Evolutionary conservation across 1,284 basidiomycete genomes (phyloP), one percentile per base, ranked within the genome.

Genomic region (Pterulicium gracile): DNA sequence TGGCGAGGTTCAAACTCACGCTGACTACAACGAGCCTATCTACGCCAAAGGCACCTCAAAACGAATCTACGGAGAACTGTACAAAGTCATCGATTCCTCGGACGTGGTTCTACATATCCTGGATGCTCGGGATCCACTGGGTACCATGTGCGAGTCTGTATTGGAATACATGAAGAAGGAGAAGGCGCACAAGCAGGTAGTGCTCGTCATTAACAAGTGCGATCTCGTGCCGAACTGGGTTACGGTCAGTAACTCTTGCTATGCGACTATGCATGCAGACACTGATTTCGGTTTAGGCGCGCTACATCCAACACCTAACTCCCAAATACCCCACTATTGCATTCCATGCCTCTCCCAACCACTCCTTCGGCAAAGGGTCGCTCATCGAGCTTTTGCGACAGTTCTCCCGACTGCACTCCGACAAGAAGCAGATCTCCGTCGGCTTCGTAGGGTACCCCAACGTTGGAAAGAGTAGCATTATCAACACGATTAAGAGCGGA

Each of bases 371-470:
- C 53, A 98, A 98, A 68, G 96, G 95, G 23, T 92, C 94, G 23
- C 81, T 99, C 51, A 98, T 98, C 58, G 93, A 97, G 65, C 79
- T 98, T 27, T 76, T 99, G 39, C 83, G 96, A 24, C 95, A 98
- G 62, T 99, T 98, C 66, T 90, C 92, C 7, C 89, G 91, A 52
- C 78, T 98, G 27, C 95, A 98, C 67, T 91, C 92, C 12, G 96
- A 98, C 73, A 97, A 96, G 74, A 98, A 98, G 69, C 95, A 98
- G 66, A 98, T 99, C 60, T 95, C 91, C 24, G 92, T 99, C 52
- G 95, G 95, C 7, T 92, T 98, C 61, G 79, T 99, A 54, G 95
- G 96, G 44, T 99, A 99, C 66, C 95, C 96, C 3, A 98, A 99
- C 63, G 93, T 97, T 47, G 95, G 96, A 42, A 99, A 98, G 68